A percentile compares a stretch with the other conserved stretches of the same genome.
Evolutionary conservation across 768 basidiomycete genomes (phyloP).

Genomic region (Agrocybe pediades): DNA sequence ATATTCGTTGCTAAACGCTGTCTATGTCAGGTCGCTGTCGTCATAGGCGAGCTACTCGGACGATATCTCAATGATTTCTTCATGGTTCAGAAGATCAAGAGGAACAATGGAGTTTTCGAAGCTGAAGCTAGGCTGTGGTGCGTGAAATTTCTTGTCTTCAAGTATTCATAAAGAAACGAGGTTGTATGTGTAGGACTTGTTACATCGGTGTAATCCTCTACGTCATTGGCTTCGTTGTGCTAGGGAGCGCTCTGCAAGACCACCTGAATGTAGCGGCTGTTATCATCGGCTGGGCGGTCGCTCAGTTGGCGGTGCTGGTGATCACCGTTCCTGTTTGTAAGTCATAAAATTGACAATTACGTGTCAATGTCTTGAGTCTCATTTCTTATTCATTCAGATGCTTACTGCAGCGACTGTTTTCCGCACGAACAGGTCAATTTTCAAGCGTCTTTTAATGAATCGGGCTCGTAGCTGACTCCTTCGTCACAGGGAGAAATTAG

Average conservation of each 20-base stretch:
- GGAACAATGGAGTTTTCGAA: constrained; percentile 60
- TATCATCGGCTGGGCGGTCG: constrained; percentile 70
- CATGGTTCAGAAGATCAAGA: constrained; percentile 43
- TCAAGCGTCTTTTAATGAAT: background rate
- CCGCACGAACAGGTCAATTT: constrained; percentile 14
- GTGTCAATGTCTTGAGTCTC: constrained; percentile 28
- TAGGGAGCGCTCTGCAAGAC: constrained; percentile 57
- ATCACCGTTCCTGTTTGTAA: constrained; percentile 63
- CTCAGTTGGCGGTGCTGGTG: constrained; percentile 56
- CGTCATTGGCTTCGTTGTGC: constrained; percentile 58
- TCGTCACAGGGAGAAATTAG: constrained; percentile 59
- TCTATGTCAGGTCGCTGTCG: constrained; percentile 44
- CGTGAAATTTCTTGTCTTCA: too few species aligned
- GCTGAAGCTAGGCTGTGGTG: constrained; percentile 65
- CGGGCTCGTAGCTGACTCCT: background rate
- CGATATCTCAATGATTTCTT: constrained; percentile 57
- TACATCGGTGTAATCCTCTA: constrained; percentile 64
- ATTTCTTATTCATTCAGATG: constrained; percentile 34
- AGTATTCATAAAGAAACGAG: too few species aligned
- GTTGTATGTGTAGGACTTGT: constrained; percentile 60
- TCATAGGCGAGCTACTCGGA: constrained; percentile 54
- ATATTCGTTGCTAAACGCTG: background rate
- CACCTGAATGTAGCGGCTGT: constrained; percentile 53
- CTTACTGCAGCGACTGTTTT: constrained; percentile 23
- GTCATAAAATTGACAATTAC: constrained; percentile 18